A percentile compares a stretch with the other conserved stretches of the same genome.
Evolutionary conservation across 352 stramenopile genomes (phyloP).

Genomic region (Phytophthora hybrid): DNA sequence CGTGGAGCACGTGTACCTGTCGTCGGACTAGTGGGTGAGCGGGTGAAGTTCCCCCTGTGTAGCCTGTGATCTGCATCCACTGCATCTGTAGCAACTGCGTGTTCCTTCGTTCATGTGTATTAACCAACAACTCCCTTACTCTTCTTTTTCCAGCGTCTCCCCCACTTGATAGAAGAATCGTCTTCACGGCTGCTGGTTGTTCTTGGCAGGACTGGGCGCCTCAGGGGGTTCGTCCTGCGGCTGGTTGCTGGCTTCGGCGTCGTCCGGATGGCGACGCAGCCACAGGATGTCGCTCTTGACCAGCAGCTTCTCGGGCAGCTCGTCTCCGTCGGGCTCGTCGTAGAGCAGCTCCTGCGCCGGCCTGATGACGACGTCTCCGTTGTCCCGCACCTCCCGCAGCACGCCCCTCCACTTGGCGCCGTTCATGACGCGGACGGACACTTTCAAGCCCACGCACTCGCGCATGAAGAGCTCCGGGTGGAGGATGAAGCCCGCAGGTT

Average conservation of each 20-base stretch:
- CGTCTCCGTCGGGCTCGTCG: constrained; percentile 28
- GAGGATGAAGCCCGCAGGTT: constrained; percentile 36
- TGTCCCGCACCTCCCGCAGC: constrained; percentile 24
- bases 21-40: constrained; percentile 46
- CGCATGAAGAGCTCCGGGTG: constrained; percentile 35
- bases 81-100: constrained; percentile 31
- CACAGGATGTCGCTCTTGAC: constrained; percentile 39
- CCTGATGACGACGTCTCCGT: constrained; percentile 33
- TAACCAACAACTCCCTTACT: constrained; percentile 15
- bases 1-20: constrained; percentile 84
- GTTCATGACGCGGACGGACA: constrained; percentile 37
- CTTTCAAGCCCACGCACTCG: constrained; percentile 27
- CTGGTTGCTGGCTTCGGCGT: constrained; percentile 4
- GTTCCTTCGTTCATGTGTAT: constrained; percentile 26
- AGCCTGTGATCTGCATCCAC: constrained; percentile 13
- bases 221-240: constrained; percentile 13
- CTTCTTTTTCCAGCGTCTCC: not conserved
- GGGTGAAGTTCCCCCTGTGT: no score
- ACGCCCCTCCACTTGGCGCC: constrained; percentile 37
- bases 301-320: constrained; percentile 32
- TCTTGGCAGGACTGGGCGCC: constrained; percentile 17
- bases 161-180: no score
- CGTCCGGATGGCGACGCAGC: constrained; percentile 28
- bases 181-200: constrained; percentile 20
- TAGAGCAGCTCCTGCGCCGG: constrained; percentile 40